Evolutionary conservation across 441 rosid species (phyloP).

Genomic region (Biscutella laevigata): DNA sequence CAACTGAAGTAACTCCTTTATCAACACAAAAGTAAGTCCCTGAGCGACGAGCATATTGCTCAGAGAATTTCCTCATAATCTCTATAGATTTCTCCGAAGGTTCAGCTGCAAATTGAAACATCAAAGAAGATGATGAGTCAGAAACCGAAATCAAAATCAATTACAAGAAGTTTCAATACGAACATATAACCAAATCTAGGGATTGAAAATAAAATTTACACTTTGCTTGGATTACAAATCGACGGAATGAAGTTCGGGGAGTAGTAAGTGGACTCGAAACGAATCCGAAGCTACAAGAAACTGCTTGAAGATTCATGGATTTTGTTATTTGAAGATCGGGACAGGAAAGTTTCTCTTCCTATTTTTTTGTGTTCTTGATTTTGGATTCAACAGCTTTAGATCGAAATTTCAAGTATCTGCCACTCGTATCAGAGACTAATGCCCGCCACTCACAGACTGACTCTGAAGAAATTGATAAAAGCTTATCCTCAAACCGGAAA

Average conservation of each 20-base stretch:
- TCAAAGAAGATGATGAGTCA: background rate
- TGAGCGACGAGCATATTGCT: conserved; percentile 85
- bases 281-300: conserved; percentile 37
- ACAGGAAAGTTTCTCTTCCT: background rate
- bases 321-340: background rate
- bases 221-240: conserved; percentile 37
- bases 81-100: conserved; percentile 83
- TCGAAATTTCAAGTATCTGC: too few species aligned
- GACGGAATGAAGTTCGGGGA: conserved; percentile 27
- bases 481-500: conserved; percentile 9
- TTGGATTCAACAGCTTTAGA: background rate
- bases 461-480: background rate
- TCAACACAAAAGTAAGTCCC: conserved; percentile 88
- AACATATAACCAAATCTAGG: background rate
- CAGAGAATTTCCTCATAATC: conserved; percentile 90
- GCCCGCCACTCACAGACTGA: conserved; percentile 17
- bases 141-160: background rate
- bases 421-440: conserved; percentile 4
- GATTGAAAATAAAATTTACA: conserved; percentile 24
- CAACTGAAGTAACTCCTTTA: conserved; percentile 89
- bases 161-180: too few species aligned
- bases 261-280: conserved; percentile 33
- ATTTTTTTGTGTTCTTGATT: background rate
- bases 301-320: conserved; percentile 52
- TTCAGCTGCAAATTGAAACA: conserved; percentile 40